A percentile compares a stretch with the other conserved stretches of the same genome.
Conservation (phyloP, 495 filamentous ascomycete genomes). For the Tetracladium setigerum region DNA sequence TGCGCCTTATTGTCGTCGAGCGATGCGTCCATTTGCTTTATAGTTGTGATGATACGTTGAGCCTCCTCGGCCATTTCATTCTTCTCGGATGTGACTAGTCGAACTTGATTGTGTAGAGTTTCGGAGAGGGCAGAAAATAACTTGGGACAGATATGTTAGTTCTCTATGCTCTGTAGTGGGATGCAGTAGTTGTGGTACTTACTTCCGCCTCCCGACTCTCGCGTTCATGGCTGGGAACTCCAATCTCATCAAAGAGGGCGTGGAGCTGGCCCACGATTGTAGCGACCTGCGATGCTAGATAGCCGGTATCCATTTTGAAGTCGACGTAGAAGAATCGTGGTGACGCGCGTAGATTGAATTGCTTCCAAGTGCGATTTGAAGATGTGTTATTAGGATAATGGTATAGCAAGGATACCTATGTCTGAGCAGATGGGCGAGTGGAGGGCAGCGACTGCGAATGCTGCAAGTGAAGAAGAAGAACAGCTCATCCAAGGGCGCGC, state of each 20-base stretch:
- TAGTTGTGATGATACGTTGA: slow-evolving; percentile 71
- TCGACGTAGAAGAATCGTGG: background rate
- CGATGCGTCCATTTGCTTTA: slow-evolving; percentile 89
- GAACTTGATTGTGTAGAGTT: slow-evolving; percentile 77
- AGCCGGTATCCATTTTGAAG: slow-evolving; percentile 73
- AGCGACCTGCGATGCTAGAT: slow-evolving; percentile 87
- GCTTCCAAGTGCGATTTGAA: background rate
- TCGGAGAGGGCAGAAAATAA: slow-evolving; percentile 83
- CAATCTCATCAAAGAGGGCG: slow-evolving; percentile 93
- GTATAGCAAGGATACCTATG: too few species aligned
- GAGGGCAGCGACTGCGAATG: too few species aligned
- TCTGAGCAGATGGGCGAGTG: too few species aligned
- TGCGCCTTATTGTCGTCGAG: slow-evolving; percentile 65
- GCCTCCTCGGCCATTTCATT: slow-evolving; percentile 79
- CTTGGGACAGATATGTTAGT: slow-evolving; percentile 38
- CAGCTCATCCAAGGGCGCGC: too few species aligned
- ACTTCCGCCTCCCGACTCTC: slow-evolving; percentile 83
- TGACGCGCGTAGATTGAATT: slow-evolving; percentile 3
- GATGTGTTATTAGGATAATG: background rate
- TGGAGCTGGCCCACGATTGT: slow-evolving; percentile 87
- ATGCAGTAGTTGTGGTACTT: slow-evolving; percentile 18
- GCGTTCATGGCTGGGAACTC: slow-evolving; percentile 81
- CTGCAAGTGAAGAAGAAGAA: too few species aligned
- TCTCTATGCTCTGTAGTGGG: background rate
- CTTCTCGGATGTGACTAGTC: slow-evolving; percentile 76